These are phyloP conservation scores for Coemansia sp. DNA, from an alignment of 192 early-diverging fungal species.

Conservation along the genomic window DNA sequence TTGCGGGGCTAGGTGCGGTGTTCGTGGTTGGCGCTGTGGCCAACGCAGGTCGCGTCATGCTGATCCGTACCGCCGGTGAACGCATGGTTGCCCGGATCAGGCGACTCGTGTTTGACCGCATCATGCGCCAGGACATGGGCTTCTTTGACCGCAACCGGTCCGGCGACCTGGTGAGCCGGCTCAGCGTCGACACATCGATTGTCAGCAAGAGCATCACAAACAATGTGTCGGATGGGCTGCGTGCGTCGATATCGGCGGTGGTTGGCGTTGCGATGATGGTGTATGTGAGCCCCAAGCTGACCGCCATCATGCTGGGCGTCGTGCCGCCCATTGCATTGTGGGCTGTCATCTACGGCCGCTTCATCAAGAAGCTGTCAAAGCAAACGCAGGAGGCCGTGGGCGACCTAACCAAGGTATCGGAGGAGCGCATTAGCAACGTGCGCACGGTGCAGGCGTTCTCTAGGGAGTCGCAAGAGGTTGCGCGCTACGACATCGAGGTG, in stretches of 20 bases:
- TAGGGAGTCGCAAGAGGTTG: slow-evolving; percentile 39
- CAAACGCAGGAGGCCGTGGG: slow-evolving; percentile 66
- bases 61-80: slow-evolving; percentile 63
- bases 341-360: slow-evolving; percentile 68
- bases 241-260: slow-evolving; percentile 59
- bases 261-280: slow-evolving; percentile 70
- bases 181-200: slow-evolving; percentile 73
- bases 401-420: slow-evolving; percentile 66
- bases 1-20: slow-evolving; percentile 52
- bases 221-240: slow-evolving; percentile 72
- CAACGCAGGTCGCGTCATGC: slow-evolving; percentile 59
- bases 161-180: slow-evolving; percentile 77
- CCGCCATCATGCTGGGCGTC: slow-evolving; percentile 69
- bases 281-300: slow-evolving; percentile 65
- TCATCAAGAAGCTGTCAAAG: slow-evolving; percentile 61
- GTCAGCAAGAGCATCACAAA: slow-evolving; percentile 75
- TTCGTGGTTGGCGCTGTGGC: slow-evolving; percentile 59
- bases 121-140: slow-evolving; percentile 62
- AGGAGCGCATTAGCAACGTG: slow-evolving; percentile 61
- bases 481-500: slow-evolving; percentile 38
- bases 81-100: slow-evolving; percentile 59
- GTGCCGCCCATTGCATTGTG: slow-evolving; percentile 72
- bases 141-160: slow-evolving; percentile 65
- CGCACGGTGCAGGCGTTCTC: slow-evolving; percentile 59
- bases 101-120: slow-evolving; percentile 52